Conservation (phyloP, 108 stramenopile species). For the Nitzschia sp. region DNA sequence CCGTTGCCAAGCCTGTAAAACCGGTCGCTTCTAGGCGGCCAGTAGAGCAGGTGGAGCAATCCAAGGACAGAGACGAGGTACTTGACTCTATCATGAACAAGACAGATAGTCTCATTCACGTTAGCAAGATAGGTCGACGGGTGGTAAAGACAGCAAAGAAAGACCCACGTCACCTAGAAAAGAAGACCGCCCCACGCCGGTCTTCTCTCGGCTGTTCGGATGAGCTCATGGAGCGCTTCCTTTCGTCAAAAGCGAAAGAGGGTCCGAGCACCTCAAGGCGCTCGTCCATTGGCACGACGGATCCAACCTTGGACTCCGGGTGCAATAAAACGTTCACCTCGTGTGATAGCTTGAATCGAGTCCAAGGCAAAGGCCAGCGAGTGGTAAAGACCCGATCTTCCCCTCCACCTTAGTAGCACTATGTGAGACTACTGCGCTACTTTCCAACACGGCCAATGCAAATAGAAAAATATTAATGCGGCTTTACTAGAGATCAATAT, state of each 20-base stretch:
- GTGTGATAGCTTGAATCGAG: not conserved
- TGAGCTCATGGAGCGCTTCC: slow-evolving; percentile 2
- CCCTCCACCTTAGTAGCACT: no score
- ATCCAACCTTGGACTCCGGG: not conserved
- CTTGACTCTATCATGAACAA: not conserved
- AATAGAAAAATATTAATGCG: no score
- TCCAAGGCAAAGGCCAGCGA: not conserved
- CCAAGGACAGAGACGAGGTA: not conserved
- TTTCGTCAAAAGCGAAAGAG: not conserved
- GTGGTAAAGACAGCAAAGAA: not conserved
- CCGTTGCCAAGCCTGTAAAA: not conserved
- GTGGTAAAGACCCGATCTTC: not conserved
- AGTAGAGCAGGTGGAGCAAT: not conserved
- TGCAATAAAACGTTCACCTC: not conserved
- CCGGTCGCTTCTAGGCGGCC: not conserved
- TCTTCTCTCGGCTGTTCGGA: not conserved
- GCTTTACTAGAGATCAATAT: no score
- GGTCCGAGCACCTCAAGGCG: no score
- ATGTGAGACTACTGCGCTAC: no score
- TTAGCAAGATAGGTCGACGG: not conserved
- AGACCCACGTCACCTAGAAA: no score
- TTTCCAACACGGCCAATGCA: no score
- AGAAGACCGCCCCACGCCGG: not conserved
- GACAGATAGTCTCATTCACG: slow-evolving; percentile 3
- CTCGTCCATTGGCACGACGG: not conserved